Evolutionary conservation across 345 rosid genomes (phyloP), one percentile per base, ranked within the genome.

Genomic region (Kandelia obovata): DNA sequence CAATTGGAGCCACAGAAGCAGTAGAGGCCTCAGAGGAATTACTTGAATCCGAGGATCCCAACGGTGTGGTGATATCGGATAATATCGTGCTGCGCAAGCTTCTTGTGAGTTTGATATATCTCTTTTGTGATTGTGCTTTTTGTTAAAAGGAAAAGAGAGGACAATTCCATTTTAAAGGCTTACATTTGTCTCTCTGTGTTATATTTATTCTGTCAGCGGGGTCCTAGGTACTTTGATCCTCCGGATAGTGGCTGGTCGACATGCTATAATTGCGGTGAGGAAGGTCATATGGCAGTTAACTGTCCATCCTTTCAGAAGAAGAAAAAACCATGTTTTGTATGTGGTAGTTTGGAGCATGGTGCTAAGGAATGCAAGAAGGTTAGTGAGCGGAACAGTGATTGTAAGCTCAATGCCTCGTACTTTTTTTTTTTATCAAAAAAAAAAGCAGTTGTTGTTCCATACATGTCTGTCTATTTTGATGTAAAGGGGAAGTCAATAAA

Each of bases 161-260:
- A 13, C 23, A 55, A 55, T 55, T 55, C 61, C 47, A 5, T 53
- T 62, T 43, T 59, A 62, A 58, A 58, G 68, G 66, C 69, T 75
- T 70, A 65, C 72, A 58, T 59, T 61, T 56, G 69, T 68, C 56
- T 79, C 58, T 65, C 9, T 65, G 32, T 78, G 62, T 73, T 63
- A 58, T 80, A 62, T 77, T 55, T 84, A 64, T 78, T 77, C 66
- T 84, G 73, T 73, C 84, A 95, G 99, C 93, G 96, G 46, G 96
- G 96, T 21, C 88, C 91, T 0, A 86, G 99, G 81, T 95, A 95
- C 78, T 95, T 92, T 74, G 92, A 92, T 75, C 85, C 96, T 77
- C 97, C 91, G 16, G 92, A 80, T 68, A 78, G 80, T 34, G 86
- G 86, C 66, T 92, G 89, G 92, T 74, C 80, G 37, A 58, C 77